Evolutionary conservation across 805 yeast genomes (phyloP), one percentile per base, ranked within the genome.

Genomic region (Candida montana): DNA sequence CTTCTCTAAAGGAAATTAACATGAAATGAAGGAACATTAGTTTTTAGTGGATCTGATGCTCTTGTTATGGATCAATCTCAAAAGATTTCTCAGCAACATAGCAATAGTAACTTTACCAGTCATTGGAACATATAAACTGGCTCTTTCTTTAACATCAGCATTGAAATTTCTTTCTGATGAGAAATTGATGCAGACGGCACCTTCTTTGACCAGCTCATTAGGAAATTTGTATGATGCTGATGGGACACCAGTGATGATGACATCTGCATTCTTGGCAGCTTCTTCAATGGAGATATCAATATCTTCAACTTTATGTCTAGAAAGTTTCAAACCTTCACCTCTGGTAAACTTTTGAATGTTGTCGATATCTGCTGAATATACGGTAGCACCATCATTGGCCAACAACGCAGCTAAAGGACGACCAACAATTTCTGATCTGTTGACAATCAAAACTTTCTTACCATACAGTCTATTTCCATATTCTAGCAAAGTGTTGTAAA

Each of bases 341-440:
- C 99, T 76, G 17, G 96, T 91, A 65, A 86, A 93, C 60, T 80
- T 79, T 63, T 93, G 98, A 48, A 89, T 79, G 53, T 88, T 85
- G 54, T 83, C 80, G 38, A 93, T 66, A 59, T 93, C 98, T 3
- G 81, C 91, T 1, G 98, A 90, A 61, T 84, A 93, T 2, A 93
- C 98, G 1, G 82, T 83, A 18, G 99, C 99, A 48, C 99, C 99
- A 58, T 93, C 99, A 57, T 93, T 93, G 16, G 99, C 98, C 49
- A 93, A 69, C 29, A 93, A 64, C 0, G 99, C 98, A 27, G 98
- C 98, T 45, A 93, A 68, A 1, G 99, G 99, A 53, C 99, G 78
- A 11, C 99, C 99, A 18, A 93, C 99, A 56, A 93, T 91, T 64
- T 93, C 99, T 11, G 95, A 85, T 57, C 99, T 74, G 65, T 93